phyloP scores from a whole-genome alignment of 2,329 filamentous ascomycete genomes.

The Ophiostoma triangulosporum region DNA sequence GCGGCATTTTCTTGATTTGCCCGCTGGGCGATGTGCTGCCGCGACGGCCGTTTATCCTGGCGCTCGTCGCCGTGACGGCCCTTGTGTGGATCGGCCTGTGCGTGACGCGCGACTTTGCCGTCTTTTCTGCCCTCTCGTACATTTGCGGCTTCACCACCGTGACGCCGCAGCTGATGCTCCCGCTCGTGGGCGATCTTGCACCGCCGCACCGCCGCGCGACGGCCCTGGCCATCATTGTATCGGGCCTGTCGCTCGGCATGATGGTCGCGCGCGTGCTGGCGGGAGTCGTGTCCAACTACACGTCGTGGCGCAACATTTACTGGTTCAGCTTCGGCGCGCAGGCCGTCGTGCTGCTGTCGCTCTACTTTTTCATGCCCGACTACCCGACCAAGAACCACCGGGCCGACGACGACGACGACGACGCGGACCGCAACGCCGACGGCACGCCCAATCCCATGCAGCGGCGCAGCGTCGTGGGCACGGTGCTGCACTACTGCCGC shows the following conservation, averaged over 20 bases:
- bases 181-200: conserved; percentile 65
- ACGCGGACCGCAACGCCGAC: not conserved
- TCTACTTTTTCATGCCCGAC: conserved; percentile 67
- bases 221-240: conserved; percentile 60
- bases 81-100: conserved; percentile 61
- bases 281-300: conserved; percentile 61
- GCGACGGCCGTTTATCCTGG: conserved; percentile 55
- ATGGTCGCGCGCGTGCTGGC: conserved; percentile 63
- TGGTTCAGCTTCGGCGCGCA: conserved; percentile 65
- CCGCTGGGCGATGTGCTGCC: conserved; percentile 59
- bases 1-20: conserved; percentile 59
- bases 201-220: conserved; percentile 53
- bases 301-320: conserved; percentile 64
- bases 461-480: not conserved
- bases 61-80: conserved; percentile 53
- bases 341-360: conserved; percentile 46
- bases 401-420: not conserved
- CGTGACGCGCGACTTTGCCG: conserved; percentile 47
- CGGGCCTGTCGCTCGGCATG: conserved; percentile 61
- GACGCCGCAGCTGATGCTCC: conserved; percentile 68
- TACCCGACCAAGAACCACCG: conserved; percentile 60
- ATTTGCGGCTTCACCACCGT: conserved; percentile 66
- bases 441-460: not conserved
- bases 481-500: conserved; percentile 43
- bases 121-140: conserved; percentile 59